Evolutionary conservation across 331 rosid species (phyloP), one percentile per base, ranked within the genome.

Genomic region (Dryas integrifolia): DNA sequence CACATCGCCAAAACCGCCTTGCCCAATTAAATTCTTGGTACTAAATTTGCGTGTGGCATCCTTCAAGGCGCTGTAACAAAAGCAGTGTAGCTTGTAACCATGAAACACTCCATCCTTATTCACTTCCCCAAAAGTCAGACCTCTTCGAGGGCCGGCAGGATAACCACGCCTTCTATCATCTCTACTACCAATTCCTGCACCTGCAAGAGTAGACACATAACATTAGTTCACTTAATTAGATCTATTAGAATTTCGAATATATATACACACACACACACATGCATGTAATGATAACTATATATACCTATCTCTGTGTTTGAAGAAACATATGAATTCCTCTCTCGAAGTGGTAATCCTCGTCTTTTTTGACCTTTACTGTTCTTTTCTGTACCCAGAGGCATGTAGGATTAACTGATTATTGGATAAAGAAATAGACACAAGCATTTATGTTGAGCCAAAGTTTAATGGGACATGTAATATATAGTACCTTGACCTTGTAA

Each of bases 1-100:
- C 53, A 86, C 85, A 64, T 86, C 85, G 30, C 82, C 85, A 46
- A 75, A 86, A 44, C 83, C 85, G 0, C 89, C 87, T 70, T 75
- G 80, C 18, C 89, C 83, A 0, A 85, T 58, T 11, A 82, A 68
- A 50, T 82, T 85, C 55, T 65, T 72, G 4, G 7, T 11, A 12
- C 76, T 78, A 74, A 85, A 83, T 38, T 58, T 86, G 40, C 77
- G 46, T 1, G 84, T 85, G 40, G 85, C 85, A 9, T 66, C 80
- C 58, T 74, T 70, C 73, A 86, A 50, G 11, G 50, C 67, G 65
- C 16, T 40, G 30, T 63, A 80, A 67, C 67, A 5, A 43, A 85
- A 82, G 72, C 70, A 12, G 44, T 55, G 63, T 7, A 52, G 74
- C 57, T 67, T 74, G 70, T 45, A 52, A 30, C 44, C 49, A 16